These are phyloP conservation scores for Citeromyces nyonsensis DNA, from an alignment of 805 yeast genomes.

Conservation along the genomic window DNA sequence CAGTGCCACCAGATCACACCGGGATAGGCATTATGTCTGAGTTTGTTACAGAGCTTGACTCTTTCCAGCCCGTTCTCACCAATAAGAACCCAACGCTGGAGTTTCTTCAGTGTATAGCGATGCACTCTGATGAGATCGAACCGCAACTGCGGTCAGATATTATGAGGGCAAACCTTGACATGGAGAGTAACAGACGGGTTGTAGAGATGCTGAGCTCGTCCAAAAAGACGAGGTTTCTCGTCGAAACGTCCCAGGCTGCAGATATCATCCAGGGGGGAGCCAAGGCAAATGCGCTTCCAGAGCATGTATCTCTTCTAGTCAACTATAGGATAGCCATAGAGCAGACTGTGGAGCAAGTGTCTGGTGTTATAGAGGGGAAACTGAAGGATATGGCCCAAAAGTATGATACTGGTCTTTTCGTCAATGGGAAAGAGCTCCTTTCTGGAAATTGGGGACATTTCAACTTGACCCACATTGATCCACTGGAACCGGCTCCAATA, in stretches of 20 bases:
- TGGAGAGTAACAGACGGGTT: conserved; percentile 8
- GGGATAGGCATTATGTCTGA: conserved; percentile 56
- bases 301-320: conserved; percentile 28
- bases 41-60: conserved; percentile 36
- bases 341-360: conserved; percentile 30
- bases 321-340: conserved; percentile 35
- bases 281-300: conserved; percentile 65
- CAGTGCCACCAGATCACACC: conserved; percentile 70
- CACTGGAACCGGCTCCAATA: conserved; percentile 22
- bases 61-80: conserved; percentile 26
- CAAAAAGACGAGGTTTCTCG: conserved; percentile 10
- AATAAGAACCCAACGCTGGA: conserved; percentile 40
- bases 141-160: conserved; percentile 11
- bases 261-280: conserved; percentile 57
- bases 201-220: conserved; percentile 14
- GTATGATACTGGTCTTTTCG: conserved; percentile 28
- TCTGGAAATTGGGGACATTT: conserved; percentile 21
- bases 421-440: conserved; percentile 12
- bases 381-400: conserved; percentile 23
- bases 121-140: conserved; percentile 7
- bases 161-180: conserved; percentile 15
- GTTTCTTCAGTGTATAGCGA: conserved; percentile 45
- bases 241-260: conserved; percentile 49
- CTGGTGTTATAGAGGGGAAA: conserved; percentile 22
- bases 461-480: conserved; percentile 11